Evolutionary conservation across 169 alveolate species (phyloP).

Genomic region (Cryptosporidium xiaoi): DNA sequence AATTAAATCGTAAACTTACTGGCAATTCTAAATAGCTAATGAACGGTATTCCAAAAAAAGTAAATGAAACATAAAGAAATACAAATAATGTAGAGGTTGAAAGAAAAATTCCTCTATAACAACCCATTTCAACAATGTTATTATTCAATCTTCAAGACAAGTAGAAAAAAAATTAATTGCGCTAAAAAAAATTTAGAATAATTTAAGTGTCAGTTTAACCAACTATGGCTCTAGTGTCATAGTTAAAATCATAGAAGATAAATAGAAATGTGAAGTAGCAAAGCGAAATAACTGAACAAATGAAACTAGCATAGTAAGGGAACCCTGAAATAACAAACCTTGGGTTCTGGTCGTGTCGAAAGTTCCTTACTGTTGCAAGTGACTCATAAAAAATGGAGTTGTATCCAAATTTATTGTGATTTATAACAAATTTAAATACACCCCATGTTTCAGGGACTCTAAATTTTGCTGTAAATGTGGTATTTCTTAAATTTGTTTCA

Average conservation of each 20-base stretch:
- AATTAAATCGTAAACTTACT: conserved; percentile 26
- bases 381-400: conserved; percentile 53
- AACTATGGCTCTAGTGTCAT: neutral
- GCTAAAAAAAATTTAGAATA: neutral
- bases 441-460: conserved; percentile 68
- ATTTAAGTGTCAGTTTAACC: neutral
- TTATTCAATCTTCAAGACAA: neutral
- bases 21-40: conserved; percentile 47
- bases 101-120: conserved; percentile 24
- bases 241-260: neutral
- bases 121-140: conserved; percentile 15
- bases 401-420: conserved; percentile 46
- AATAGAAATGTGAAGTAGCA: conserved; percentile 23
- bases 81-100: conserved; percentile 4
- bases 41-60: conserved; percentile 58
- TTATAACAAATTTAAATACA: conserved; percentile 60
- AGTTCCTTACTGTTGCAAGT: conserved; percentile 37
- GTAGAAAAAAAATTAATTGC: neutral
- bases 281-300: conserved; percentile 20
- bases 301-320: conserved; percentile 52
- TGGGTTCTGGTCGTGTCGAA: conserved; percentile 65
- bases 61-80: conserved; percentile 52
- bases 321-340: conserved; percentile 48
- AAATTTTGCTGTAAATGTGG: conserved; percentile 36
- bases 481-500: neutral